Conservation (phyloP, 805 yeast species). For the Saccharomycopsis fodiens region DNA sequence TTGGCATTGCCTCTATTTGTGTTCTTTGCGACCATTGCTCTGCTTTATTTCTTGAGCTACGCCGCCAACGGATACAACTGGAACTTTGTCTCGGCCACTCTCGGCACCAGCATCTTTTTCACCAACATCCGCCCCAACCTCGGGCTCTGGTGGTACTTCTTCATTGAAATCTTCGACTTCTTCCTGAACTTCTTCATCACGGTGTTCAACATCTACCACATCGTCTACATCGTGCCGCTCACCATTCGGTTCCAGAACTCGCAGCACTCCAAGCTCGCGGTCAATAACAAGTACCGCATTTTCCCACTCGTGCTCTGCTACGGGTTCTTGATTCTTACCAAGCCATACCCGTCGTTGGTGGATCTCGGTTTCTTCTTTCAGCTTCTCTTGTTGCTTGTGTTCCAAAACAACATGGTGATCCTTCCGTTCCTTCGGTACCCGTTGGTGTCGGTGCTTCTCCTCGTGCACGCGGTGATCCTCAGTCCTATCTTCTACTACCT, state of each 20-base stretch:
- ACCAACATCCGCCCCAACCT: conserved; percentile 78
- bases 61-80: conserved; percentile 31
- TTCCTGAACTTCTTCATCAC: conserved; percentile 78
- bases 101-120: conserved; percentile 51
- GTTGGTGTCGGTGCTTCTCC: conserved; percentile 42
- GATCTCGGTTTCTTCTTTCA: conserved; percentile 56
- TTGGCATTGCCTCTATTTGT: conserved; percentile 21
- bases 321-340: conserved; percentile 58
- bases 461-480: conserved; percentile 52
- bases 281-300: conserved; percentile 41
- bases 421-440: conserved; percentile 41
- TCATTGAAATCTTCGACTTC: conserved; percentile 89
- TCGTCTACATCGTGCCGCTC: conserved; percentile 64
- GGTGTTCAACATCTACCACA: conserved; percentile 70
- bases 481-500: conserved; percentile 87
- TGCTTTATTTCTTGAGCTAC: conserved; percentile 33
- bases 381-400: conserved; percentile 37
- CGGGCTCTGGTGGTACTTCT: conserved; percentile 98
- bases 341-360: conserved; percentile 79
- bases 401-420: conserved; percentile 31
- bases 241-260: conserved; percentile 49
- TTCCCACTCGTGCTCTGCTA: conserved; percentile 42
- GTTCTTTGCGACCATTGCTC: conserved; percentile 23
- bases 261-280: conserved; percentile 13
- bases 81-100: conserved; percentile 45